Evolutionary conservation across 2,329 filamentous ascomycete genomes (phyloP).

Genomic region (Penicillium sp.): DNA sequence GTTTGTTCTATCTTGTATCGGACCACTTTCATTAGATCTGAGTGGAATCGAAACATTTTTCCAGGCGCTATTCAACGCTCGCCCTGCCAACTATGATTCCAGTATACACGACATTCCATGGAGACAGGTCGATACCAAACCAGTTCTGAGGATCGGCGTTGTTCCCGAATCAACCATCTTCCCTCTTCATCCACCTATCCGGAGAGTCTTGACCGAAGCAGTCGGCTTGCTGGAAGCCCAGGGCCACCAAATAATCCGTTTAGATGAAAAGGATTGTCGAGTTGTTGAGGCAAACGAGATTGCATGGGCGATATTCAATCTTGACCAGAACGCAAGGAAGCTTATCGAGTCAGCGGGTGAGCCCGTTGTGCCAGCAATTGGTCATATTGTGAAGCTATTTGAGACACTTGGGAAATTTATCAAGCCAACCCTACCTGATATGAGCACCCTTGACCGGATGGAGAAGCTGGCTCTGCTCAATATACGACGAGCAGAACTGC

Average conservation of each 20-base stretch:
- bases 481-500: slow-evolving; percentile 32
- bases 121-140: slow-evolving; percentile 14
- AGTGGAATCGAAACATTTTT: slow-evolving; percentile 20
- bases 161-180: slow-evolving; percentile 47
- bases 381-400: slow-evolving; percentile 6
- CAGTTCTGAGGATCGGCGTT: slow-evolving; percentile 48
- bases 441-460: slow-evolving; percentile 14
- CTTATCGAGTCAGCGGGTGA: slow-evolving; percentile 25
- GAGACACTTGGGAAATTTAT: slow-evolving; percentile 6
- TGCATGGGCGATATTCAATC: slow-evolving; percentile 23
- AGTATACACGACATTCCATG: slow-evolving; percentile 20
- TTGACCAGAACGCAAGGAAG: slow-evolving; percentile 16
- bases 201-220: slow-evolving; percentile 43
- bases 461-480: slow-evolving; percentile 18
- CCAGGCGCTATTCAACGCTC: slow-evolving; percentile 8
- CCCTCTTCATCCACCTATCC: slow-evolving; percentile 52
- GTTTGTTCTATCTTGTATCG: slow-evolving; percentile 21
- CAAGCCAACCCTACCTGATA: slow-evolving; percentile 4
- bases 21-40: slow-evolving; percentile 19
- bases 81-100: slow-evolving; percentile 20
- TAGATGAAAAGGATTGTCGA: slow-evolving; percentile 21
- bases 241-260: slow-evolving; percentile 46
- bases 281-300: slow-evolving; percentile 20
- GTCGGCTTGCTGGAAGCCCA: slow-evolving; percentile 37
- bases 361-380: slow-evolving; percentile 22